phyloP scores from a whole-genome alignment of 768 basidiomycete species.

The Chlorophyllum brunneum region DNA sequence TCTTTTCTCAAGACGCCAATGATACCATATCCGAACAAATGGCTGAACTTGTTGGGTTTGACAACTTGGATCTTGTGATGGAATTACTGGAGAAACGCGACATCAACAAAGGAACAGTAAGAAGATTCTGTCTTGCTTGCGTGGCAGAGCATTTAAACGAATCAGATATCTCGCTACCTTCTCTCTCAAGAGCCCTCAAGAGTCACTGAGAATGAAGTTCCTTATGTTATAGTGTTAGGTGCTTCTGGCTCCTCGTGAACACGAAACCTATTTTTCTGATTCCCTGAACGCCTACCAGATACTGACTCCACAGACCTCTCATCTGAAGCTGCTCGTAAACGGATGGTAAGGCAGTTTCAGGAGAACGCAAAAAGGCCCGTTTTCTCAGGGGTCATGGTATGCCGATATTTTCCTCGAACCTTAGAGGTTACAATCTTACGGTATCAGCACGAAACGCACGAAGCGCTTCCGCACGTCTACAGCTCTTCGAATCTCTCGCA shows the following conservation, averaged over 20 bases:
- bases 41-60: constrained; percentile 78
- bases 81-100: constrained; percentile 61
- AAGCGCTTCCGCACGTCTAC: constrained; percentile 86
- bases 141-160: not conserved
- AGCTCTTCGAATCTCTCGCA: constrained; percentile 56
- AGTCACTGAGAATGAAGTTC: not conserved
- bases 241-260: too few species aligned
- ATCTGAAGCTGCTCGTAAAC: constrained; percentile 43
- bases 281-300: not conserved
- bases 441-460: constrained; percentile 46
- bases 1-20: constrained; percentile 48
- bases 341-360: constrained; percentile 58
- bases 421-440: not conserved
- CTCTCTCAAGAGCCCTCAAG: not conserved
- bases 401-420: not conserved
- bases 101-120: constrained; percentile 46
- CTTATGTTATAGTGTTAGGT: too few species aligned
- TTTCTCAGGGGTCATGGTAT: constrained; percentile 48
- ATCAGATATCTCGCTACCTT: constrained; percentile 11
- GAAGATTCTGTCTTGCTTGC: constrained; percentile 8
- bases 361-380: constrained; percentile 64
- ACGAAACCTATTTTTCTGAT: too few species aligned
- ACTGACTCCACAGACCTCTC: not conserved
- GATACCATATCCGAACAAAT: constrained; percentile 78
- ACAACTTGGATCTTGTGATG: constrained; percentile 75